Evolutionary conservation across 75 land plant genomes (phyloP), one percentile per base, ranked within the genome.

Genomic region (Sequoia sempervirens): DNA sequence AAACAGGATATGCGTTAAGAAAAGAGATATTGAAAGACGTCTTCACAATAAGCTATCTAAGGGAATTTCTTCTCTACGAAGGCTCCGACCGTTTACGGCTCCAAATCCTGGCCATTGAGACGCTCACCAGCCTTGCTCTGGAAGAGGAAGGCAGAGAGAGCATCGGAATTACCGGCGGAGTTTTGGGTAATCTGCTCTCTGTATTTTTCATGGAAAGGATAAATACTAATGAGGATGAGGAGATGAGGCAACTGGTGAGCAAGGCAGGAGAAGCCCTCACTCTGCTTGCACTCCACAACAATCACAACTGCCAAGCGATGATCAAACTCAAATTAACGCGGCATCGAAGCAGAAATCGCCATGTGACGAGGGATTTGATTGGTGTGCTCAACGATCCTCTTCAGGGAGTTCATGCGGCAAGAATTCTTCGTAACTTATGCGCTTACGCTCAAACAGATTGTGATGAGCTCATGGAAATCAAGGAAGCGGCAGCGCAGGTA

Each of bases 91-190:
- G 17, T 54, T 13, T 54, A 1, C 12, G 10, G 58, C 84, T 94
- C 32, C 96, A 92, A 64, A 85, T 82, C 61, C 75, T 92, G 38
- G 92, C 91, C 1, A 86, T 91, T 8, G 93, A 96, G 45, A 88
- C 95, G 2, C 82, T 96, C 23, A 91, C 90, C 5, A 90, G 86
- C 84, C 83, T 96, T 68, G 96, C 98, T 37, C 58, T 93, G 53
- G 98, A 96, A 12, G 90, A 85, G 72, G 88, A 86, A 8, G 90
- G 92, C 37, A 88, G 87, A 79, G 92, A 93, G 84, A 90, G 78
- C 80, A 93, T 96, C 53, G 96, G 94, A 9, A 82, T 90, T 72
- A 96, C 98, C 0, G 96, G 98, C 23, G 95, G 95, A 15, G 84
- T 93, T 28, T 83, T 95, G 9, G 86, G 86, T 46, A 91, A 83